These are phyloP conservation scores for Cutaneotrichosporon cavernicola DNA, from an alignment of 1,284 basidiomycete genomes.

Conservation along the genomic window DNA sequence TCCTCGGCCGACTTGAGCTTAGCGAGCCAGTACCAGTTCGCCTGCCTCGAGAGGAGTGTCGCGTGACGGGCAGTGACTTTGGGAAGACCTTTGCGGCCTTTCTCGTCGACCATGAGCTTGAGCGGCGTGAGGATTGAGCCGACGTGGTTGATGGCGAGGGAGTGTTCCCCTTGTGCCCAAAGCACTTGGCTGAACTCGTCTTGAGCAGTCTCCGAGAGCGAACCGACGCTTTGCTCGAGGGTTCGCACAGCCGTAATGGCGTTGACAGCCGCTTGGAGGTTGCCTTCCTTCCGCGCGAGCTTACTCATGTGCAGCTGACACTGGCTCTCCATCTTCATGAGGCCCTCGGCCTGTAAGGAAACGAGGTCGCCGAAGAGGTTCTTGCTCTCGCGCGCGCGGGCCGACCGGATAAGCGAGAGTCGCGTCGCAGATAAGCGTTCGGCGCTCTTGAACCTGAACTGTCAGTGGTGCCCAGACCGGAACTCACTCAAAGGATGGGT, in stretches of 20 bases:
- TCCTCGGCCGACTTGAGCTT: conserved; percentile 76
- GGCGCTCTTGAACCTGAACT: conserved; percentile 67
- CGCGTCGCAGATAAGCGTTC: conserved; percentile 80
- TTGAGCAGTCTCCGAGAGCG: conserved; percentile 54
- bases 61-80: conserved; percentile 12
- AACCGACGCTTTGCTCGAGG: conserved; percentile 55
- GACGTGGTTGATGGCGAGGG: conserved; percentile 74
- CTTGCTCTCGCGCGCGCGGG: conserved; percentile 62
- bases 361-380: conserved; percentile 64
- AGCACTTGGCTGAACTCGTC: conserved; percentile 83
- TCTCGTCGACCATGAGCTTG: conserved; percentile 4
- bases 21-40: conserved; percentile 83
- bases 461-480: background rate
- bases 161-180: conserved; percentile 83
- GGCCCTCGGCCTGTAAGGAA: conserved; percentile 59
- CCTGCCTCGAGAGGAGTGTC: conserved; percentile 56
- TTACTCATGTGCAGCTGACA: conserved; percentile 72
- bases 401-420: conserved; percentile 71
- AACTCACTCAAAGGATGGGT: conserved; percentile 66
- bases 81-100: background rate
- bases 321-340: conserved; percentile 65
- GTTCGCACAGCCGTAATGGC: conserved; percentile 72
- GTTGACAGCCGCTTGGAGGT: conserved; percentile 81
- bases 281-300: conserved; percentile 68
- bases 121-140: conserved; percentile 1